A percentile compares a stretch with the other conserved stretches of the same genome.
phyloP scores from a whole-genome alignment of 345 rosid species.

The Rhodamnia rubescens region DNA sequence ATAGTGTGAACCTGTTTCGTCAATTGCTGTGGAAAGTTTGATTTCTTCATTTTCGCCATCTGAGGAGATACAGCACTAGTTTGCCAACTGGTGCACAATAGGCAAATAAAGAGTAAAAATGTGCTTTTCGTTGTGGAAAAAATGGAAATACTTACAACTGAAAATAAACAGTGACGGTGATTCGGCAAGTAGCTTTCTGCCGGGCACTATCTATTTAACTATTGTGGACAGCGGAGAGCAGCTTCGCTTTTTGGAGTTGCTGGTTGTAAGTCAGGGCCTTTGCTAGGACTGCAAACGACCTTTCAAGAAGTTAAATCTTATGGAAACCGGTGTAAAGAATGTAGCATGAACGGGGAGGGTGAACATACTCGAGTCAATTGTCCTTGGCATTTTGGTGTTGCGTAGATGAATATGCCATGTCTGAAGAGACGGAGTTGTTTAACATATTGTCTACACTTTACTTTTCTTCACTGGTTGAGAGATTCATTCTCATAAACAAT shows the following conservation, averaged over 20 bases:
- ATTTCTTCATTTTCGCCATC: not conserved
- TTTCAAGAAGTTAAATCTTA: not conserved
- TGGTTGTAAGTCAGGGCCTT: not conserved
- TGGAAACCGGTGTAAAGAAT: not conserved
- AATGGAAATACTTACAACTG: not conserved
- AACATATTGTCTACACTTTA: not conserved
- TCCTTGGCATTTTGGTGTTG: not conserved
- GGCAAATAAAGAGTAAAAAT: no score
- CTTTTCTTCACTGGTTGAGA: not conserved
- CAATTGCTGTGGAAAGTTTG: not conserved
- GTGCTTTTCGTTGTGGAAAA: not conserved
- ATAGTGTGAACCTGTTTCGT: not conserved
- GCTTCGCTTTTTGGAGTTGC: not conserved
- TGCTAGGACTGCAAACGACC: not conserved
- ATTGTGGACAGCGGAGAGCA: accelerated
- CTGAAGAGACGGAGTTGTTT: not conserved
- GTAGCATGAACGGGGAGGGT: not conserved
- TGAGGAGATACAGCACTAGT: not conserved
- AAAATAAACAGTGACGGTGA: not conserved
- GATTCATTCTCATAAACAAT: not conserved
- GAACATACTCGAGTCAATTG: not conserved
- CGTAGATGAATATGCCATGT: not conserved
- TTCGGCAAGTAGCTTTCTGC: not conserved
- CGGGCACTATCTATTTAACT: not conserved
- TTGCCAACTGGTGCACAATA: not conserved